Evolutionary conservation across 164 flowering plant genomes (phyloP), one percentile per base, ranked within the genome.

Genomic region (Dillenia turbinata): DNA sequence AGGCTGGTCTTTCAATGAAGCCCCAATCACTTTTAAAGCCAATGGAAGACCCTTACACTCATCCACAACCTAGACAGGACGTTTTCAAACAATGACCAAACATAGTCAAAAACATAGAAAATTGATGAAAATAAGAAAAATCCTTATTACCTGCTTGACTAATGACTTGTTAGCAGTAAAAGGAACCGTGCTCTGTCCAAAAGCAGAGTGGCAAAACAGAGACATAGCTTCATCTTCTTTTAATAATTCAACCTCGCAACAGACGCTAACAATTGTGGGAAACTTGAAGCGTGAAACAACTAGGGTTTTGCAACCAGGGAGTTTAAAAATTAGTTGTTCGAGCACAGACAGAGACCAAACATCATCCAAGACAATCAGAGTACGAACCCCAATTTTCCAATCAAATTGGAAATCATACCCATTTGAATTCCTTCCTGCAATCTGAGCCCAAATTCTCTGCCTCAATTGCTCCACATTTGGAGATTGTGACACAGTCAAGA

Each of bases 21-120:
- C 81, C 65, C 97, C 97, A 63, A 88, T 82, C 61, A 90, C 97
- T 75, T 90, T 88, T 26, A 90, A 81, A 59, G 92, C 95, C 69
- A 90, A 63, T 0, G 97, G 97, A 10, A 90, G 88, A 33, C 92
- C 84, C 70, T 81, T 80, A 52, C 97, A 90, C 71, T 88, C 87
- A 19, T 63, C 67, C 47, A 85, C 88, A 63, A 90, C 73, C 97
- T 90, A 69, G 62, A 5, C 15, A 67, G 33, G 33, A 47, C 47
- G 45, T 2, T 55, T 13, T 52, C 48, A 59, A 12, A 14, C 17
- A 46, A 14, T 43, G 24, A 5, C 14, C 45, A 52, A 59, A 44
- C 5, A 16, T 5, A 54, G 13, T 40, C 19, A 26, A 12, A 55
- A 33, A 33, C 40, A 12, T 40, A 13, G n/a, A 55, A 33, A 12